phyloP scores from a whole-genome alignment of 225 moss, liverwort and hornwort genomes.

The Thuidium tamariscinum region DNA sequence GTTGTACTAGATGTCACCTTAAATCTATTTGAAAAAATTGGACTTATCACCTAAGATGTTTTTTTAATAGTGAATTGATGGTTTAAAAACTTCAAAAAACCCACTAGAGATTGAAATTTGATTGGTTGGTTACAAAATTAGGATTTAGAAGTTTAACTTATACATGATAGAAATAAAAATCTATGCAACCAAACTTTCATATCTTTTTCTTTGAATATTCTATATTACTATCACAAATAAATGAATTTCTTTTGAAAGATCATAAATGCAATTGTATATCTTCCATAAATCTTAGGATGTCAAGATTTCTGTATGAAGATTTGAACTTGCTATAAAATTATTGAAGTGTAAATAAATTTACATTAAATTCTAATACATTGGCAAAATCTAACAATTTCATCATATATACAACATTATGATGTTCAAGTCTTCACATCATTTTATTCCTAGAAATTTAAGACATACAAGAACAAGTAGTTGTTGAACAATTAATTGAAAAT shows the following conservation, averaged over 20 bases:
- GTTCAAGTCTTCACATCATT: not conserved
- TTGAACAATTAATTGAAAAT: too few relatives aligned
- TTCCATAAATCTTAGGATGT: not conserved
- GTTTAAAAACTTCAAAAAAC: too few relatives aligned
- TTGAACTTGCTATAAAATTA: not conserved
- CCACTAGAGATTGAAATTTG: not conserved
- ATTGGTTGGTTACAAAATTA: too few relatives aligned
- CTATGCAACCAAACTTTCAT: not conserved
- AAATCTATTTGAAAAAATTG: too few relatives aligned
- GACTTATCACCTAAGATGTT: too few relatives aligned
- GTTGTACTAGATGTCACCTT: too few relatives aligned
- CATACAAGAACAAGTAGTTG: too few relatives aligned
- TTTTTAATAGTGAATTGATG: too few relatives aligned
- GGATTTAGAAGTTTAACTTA: not conserved
- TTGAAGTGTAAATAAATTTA: not conserved
- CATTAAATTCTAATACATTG: not conserved
- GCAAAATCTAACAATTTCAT: not conserved
- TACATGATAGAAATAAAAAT: not conserved
- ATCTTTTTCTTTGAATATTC: not conserved
- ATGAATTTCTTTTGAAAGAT: not conserved
- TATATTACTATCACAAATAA: not conserved
- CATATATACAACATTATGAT: not conserved
- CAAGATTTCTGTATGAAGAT: not conserved
- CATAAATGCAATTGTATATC: not conserved
- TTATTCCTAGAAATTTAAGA: too few relatives aligned